A percentile compares a stretch with the other conserved stretches of the same genome.
Conservation (phyloP, 352 stramenopile species). For the Globisporangium emineosum region DNA sequence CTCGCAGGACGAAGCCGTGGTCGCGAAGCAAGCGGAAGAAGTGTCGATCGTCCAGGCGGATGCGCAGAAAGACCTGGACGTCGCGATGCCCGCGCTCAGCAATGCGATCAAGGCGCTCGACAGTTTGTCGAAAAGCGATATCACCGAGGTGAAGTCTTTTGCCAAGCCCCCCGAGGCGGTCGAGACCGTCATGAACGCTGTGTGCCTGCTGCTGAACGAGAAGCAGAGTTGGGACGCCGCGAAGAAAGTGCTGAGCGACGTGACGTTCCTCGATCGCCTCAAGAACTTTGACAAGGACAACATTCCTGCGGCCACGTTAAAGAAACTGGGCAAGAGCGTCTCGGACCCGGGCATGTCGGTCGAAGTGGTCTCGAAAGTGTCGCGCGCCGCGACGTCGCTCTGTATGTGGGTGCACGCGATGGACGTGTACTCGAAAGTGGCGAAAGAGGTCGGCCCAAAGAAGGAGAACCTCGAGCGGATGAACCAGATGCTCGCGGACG, state of each 20-base stretch:
- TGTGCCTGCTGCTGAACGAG: constrained; percentile 91
- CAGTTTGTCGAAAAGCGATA: constrained; percentile 91
- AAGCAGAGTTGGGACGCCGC: constrained; percentile 92
- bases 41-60: constrained; percentile 90
- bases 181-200: constrained; percentile 93
- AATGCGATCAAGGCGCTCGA: constrained; percentile 89
- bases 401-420: constrained; percentile 95
- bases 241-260: constrained; percentile 90
- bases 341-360: constrained; percentile 85
- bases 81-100: constrained; percentile 89
- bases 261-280: constrained; percentile 88
- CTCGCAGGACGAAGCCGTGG: constrained; percentile 87
- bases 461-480: constrained; percentile 89
- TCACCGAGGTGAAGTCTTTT: constrained; percentile 94
- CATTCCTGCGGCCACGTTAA: constrained; percentile 82
- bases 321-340: constrained; percentile 88
- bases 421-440: constrained; percentile 94
- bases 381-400: constrained; percentile 86
- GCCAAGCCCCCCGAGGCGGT: constrained; percentile 90
- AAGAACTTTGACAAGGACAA: constrained; percentile 95
- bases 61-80: constrained; percentile 91
- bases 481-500: constrained; percentile 88
- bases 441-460: constrained; percentile 93
- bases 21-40: constrained; percentile 90
- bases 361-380: constrained; percentile 92